Conservation (phyloP, 2,329 filamentous ascomycete genomes). For the Penicillium frequentans region DNA sequence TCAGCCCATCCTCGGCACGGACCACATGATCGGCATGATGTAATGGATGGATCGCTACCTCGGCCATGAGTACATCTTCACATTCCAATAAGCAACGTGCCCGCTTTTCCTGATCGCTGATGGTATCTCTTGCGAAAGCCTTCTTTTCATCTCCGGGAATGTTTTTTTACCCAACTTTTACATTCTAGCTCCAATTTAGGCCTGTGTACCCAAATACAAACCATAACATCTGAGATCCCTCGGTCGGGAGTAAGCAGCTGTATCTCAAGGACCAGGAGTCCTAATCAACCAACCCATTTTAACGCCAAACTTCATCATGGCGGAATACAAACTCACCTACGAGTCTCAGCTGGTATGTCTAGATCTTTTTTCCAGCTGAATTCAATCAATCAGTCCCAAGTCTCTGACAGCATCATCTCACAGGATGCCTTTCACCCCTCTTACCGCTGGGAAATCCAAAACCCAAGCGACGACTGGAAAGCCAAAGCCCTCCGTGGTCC, state of each 20-base stretch:
- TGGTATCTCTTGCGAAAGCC: background rate
- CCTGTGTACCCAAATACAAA: conserved; percentile 57
- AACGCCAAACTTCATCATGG: conserved; percentile 47
- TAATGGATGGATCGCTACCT: conserved; percentile 24
- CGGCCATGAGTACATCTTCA: conserved; percentile 17
- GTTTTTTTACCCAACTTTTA: background rate
- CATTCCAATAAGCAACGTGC: conserved; percentile 9
- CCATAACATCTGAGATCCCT: background rate
- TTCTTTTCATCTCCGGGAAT: background rate
- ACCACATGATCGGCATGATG: conserved; percentile 27
- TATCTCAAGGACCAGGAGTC: background rate
- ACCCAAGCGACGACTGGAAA: conserved; percentile 32
- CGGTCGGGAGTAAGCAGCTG: background rate
- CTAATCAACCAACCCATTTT: background rate
- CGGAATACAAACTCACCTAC: conserved; percentile 69
- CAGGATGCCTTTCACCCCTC: conserved; percentile 48
- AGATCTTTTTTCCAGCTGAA: background rate
- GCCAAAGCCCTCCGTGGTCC: conserved; percentile 35
- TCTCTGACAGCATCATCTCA: background rate
- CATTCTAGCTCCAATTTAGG: background rate
- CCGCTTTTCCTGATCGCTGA: background rate
- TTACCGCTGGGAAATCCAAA: conserved; percentile 39
- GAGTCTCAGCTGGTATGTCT: conserved; percentile 25
- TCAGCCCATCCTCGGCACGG: conserved; percentile 10
- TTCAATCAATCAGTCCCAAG: background rate